Conservation (phyloP, 1,139 yeast genomes). For the Blastobotrys indianensis region DNA sequence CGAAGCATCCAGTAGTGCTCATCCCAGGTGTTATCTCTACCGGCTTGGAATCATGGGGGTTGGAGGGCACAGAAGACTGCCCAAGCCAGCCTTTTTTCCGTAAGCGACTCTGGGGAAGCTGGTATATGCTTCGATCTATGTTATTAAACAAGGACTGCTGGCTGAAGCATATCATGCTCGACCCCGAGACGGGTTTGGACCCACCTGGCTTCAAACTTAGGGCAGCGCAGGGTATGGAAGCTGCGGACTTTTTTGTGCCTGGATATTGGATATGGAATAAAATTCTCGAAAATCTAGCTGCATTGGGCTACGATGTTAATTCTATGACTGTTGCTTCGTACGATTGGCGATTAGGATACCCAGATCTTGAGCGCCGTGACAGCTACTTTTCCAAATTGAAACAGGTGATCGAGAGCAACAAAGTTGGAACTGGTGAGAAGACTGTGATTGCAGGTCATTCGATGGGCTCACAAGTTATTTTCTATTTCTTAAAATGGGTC, state of each 20-base stretch:
- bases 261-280: constrained; percentile 99
- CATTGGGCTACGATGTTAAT: constrained; percentile 87
- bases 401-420: constrained; percentile 56
- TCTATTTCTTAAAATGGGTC: constrained; percentile 90
- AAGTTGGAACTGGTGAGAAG: constrained; percentile 55
- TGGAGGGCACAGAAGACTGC: constrained; percentile 67
- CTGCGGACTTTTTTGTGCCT: constrained; percentile 92
- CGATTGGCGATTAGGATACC: constrained; percentile 91
- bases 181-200: constrained; percentile 86
- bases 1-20: constrained; percentile 76
- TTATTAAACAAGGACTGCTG: constrained; percentile 86
- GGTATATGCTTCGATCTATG: constrained; percentile 92
- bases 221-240: constrained; percentile 95
- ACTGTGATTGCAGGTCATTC: constrained; percentile 84
- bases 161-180: constrained; percentile 85
- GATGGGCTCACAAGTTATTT: constrained; percentile 90
- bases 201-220: constrained; percentile 75
- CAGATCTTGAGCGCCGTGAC: constrained; percentile 83
- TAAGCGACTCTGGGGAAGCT: constrained; percentile 93
- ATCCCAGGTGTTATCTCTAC: constrained; percentile 97
- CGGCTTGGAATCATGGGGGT: constrained; percentile 91
- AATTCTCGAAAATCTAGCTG: constrained; percentile 85
- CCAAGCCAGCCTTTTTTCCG: constrained; percentile 81
- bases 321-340: constrained; percentile 88
- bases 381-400: constrained; percentile 76